Base-by-base conservation (phyloP, 352 stramenopile species). In the Phytophthora brassicae region DNA sequence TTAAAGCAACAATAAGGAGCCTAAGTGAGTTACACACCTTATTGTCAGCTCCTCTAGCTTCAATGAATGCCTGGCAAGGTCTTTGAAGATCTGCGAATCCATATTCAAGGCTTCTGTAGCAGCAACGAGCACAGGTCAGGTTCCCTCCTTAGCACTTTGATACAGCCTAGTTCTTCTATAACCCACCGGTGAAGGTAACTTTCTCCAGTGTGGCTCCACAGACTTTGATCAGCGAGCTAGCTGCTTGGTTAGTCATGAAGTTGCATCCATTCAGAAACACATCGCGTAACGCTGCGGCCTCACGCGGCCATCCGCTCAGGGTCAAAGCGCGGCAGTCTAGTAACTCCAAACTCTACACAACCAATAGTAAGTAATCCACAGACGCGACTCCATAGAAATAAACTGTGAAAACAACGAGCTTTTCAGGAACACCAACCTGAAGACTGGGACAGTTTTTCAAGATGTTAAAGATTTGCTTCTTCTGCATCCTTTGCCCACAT, bases 261-360 rank as follows among this genome's bases (percentile, higher is more conserved):
- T 78, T 76, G 55, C 79, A 89, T 17, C 68, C 79, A 13, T 84
- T 70, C 4, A 91, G 60, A 54, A 62, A 70, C 41, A 89, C 60
- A 17, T 76, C 66, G 8, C 64, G 64, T 33, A 91, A 52, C 17
- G 20, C 35, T 31, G 65, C 52, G 1, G 41, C 53, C 53, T 60
- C 63, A 8, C 59, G 69, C 2, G 66, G 64, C 81, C 79, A 88
- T 6, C 68, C 60, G 19, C 59, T 68, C n/a, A 90, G 53, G 6
- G 65, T 72, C 26, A 90, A 60, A 2, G 62, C 67, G 2, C 81
- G 66, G 33, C 79, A 91, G 52, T 89, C 76, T 22, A 88, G 60
- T 13, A 88, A 49, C 60, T 89, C 76, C 28, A 91, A 51, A 35
- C 48, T 84, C 81, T 91, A 16, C 28, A 14, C 17, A 56, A 22